Conservation (phyloP, 2,329 filamentous ascomycete species). For the Elsinoe ampelina region DNA sequence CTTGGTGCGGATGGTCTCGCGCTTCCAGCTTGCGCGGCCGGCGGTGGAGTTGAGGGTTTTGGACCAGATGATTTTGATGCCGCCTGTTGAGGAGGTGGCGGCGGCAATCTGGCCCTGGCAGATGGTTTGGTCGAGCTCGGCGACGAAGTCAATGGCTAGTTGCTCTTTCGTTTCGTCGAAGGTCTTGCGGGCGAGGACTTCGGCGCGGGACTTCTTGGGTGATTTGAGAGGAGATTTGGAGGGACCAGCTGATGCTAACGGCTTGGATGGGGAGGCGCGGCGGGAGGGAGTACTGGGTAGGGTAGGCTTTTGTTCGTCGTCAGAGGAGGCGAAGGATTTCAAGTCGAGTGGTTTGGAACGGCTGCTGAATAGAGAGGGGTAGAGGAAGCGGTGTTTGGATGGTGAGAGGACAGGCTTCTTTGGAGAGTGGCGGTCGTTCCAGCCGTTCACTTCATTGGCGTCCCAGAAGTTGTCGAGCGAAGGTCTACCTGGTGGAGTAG, state of each 20-base stretch:
- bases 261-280: slow-evolving; percentile 1
- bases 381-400: slow-evolving; percentile 24
- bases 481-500: slow-evolving; percentile 45
- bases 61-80: slow-evolving; percentile 62
- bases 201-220: slow-evolving; percentile 24
- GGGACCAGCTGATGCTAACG: neutral
- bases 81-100: slow-evolving; percentile 56
- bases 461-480: slow-evolving; percentile 53
- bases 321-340: slow-evolving; percentile 13
- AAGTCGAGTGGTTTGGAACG: slow-evolving; percentile 13
- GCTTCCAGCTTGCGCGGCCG: slow-evolving; percentile 47
- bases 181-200: slow-evolving; percentile 42
- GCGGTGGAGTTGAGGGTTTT: slow-evolving; percentile 74
- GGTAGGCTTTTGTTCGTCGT: neutral
- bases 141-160: slow-evolving; percentile 55
- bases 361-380: neutral
- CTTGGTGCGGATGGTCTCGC: slow-evolving; percentile 33
- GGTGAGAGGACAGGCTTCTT: slow-evolving; percentile 36
- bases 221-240: neutral
- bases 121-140: slow-evolving; percentile 58
- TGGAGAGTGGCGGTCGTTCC: slow-evolving; percentile 55
- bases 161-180: slow-evolving; percentile 56
- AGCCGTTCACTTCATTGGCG: slow-evolving; percentile 50
- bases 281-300: neutral
- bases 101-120: slow-evolving; percentile 50